Conservation (phyloP, 2,329 filamentous ascomycete species). For the Sporothrix phasma region DNA sequence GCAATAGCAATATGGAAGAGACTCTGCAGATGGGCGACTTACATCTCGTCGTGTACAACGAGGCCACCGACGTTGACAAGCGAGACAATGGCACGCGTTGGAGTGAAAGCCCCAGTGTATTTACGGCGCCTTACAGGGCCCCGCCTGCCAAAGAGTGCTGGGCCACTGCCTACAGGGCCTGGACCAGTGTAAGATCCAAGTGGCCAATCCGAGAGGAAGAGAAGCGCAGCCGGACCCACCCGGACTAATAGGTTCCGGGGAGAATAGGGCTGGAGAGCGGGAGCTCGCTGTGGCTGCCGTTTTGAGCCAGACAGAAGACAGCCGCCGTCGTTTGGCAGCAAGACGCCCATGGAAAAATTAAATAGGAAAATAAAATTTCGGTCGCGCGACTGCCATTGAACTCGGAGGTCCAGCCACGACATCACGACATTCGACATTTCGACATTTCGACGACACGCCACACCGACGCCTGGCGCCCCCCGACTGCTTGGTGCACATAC, state of each 20-base stretch:
- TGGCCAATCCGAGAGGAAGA: background rate
- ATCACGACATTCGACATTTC: background rate
- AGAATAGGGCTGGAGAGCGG: background rate
- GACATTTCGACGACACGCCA: background rate
- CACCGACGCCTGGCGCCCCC: background rate
- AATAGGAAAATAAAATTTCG: conserved; percentile 12
- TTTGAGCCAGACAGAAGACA: too few relatives aligned
- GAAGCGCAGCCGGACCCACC: background rate
- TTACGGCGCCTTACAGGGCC: background rate
- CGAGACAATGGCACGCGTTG: background rate
- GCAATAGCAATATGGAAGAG: too few relatives aligned
- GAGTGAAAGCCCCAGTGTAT: background rate
- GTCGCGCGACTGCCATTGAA: conserved; percentile 12
- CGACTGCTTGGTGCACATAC: background rate
- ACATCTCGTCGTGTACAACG: background rate
- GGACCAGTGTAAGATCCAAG: background rate
- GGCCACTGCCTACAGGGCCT: background rate
- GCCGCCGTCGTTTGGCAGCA: too few relatives aligned
- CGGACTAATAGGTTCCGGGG: conserved; percentile 14
- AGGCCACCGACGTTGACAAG: background rate
- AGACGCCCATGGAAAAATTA: conserved; percentile 10
- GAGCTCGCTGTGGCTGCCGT: too few relatives aligned
- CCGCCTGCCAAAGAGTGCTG: background rate
- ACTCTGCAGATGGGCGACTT: background rate
- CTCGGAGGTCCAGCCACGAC: conserved; percentile 6